These are phyloP conservation scores for Cystobasidium slooffiae DNA, from an alignment of 1,284 basidiomycete genomes.

Conservation along the genomic window DNA sequence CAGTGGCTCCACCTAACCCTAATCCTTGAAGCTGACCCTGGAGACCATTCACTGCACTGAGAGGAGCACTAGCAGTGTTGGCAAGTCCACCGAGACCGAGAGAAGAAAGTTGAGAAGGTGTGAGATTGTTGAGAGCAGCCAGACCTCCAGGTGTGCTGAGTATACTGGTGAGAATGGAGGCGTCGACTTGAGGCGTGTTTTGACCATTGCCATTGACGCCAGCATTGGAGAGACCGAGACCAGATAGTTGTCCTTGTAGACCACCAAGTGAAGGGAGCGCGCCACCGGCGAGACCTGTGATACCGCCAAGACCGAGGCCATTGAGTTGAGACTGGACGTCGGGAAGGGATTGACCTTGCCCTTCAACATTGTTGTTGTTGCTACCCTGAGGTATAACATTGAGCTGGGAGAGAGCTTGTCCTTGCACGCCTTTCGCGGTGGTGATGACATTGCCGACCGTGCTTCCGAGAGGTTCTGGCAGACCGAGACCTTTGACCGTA, in stretches of 20 bases:
- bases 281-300: conserved; percentile 1
- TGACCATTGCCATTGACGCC: background rate
- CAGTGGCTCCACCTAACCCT: background rate
- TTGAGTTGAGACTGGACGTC: conserved; percentile 14
- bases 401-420: conserved; percentile 18
- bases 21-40: conserved; percentile 10
- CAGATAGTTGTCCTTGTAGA: conserved; percentile 4
- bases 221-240: conserved; percentile 1
- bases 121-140: conserved; percentile 11
- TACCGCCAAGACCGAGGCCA: conserved; percentile 6
- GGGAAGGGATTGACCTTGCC: background rate
- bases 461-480: conserved; percentile 22
- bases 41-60: background rate
- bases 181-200: background rate
- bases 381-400: background rate
- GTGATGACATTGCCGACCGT: conserved; percentile 24
- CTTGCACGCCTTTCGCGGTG: conserved; percentile 22
- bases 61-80: background rate
- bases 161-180: conserved; percentile 3
- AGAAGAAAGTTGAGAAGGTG: background rate
- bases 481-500: conserved; percentile 17
- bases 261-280: background rate
- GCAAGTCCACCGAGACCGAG: conserved; percentile 3
- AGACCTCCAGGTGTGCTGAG: background rate
- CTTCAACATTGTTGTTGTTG: background rate